A percentile compares a stretch with the other conserved stretches of the same genome.
Conservation (phyloP, 805 yeast genomes). For the Kurtzmaniella cleridarum region DNA sequence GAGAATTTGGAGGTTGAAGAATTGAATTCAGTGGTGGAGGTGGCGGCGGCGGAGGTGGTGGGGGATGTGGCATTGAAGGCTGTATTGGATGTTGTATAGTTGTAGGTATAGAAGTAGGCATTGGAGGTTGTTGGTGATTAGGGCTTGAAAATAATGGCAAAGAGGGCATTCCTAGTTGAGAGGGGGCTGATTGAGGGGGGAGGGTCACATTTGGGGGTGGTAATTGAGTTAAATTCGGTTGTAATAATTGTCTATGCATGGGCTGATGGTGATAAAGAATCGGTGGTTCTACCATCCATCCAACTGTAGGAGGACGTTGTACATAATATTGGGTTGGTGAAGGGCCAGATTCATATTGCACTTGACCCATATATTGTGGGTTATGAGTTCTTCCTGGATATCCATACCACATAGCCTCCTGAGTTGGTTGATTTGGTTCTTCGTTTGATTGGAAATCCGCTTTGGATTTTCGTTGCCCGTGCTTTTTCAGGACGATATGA, state of each 20-base stretch:
- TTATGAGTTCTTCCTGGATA: not conserved
- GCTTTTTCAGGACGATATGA: constrained; percentile 40
- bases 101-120: not conserved
- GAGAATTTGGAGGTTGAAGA: too few relatives aligned
- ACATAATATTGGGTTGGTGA: not conserved
- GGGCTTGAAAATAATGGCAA: not conserved
- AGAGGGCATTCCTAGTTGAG: not conserved
- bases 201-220: not conserved
- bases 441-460: constrained; percentile 30
- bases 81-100: not conserved
- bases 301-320: not conserved
- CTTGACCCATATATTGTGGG: too few relatives aligned
- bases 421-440: constrained; percentile 5
- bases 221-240: not conserved
- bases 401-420: not conserved
- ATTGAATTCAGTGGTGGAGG: too few relatives aligned
- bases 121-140: not conserved
- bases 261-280: too few relatives aligned
- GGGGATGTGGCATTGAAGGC: not conserved
- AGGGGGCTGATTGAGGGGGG: constrained; percentile 1
- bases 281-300: too few relatives aligned
- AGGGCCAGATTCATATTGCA: not conserved
- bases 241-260: too few relatives aligned
- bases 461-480: constrained; percentile 38
- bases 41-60: not conserved